Conservation (phyloP, 495 filamentous ascomycete species). For the Lasiosphaeria ovina region DNA sequence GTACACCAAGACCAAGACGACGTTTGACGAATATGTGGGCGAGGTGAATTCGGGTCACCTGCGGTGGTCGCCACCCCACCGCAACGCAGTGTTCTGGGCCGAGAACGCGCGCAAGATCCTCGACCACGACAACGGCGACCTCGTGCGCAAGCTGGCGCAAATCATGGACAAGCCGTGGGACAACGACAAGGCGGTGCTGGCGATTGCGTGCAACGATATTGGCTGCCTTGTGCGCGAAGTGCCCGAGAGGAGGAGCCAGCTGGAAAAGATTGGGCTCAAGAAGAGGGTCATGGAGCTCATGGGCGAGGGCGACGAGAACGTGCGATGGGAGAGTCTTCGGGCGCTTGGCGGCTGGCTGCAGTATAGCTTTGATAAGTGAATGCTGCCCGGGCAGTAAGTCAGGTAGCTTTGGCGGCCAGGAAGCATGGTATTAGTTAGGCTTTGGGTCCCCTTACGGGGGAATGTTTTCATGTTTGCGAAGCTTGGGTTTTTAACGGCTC, state of each 20-base stretch:
- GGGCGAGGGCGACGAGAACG: constrained; percentile 82
- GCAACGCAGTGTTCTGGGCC: constrained; percentile 85
- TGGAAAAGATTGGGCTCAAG: constrained; percentile 92
- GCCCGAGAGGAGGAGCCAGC: constrained; percentile 74
- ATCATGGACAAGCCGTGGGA: constrained; percentile 86
- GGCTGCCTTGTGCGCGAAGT: constrained; percentile 86
- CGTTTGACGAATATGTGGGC: constrained; percentile 91
- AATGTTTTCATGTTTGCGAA: neutral
- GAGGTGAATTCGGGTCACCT: constrained; percentile 88
- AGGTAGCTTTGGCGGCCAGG: too few relatives aligned
- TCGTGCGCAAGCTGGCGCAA: constrained; percentile 80
- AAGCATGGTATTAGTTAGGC: too few relatives aligned
- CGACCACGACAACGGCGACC: constrained; percentile 74
- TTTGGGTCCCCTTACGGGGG: too few relatives aligned
- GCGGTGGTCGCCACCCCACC: constrained; percentile 93
- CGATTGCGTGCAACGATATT: constrained; percentile 94
- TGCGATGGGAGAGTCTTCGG: constrained; percentile 92
- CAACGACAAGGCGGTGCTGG: constrained; percentile 90
- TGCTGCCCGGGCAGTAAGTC: neutral
- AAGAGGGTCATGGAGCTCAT: constrained; percentile 92
- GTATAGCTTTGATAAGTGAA: constrained; percentile 72
- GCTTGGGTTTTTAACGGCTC: constrained; percentile 2
- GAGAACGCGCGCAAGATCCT: constrained; percentile 93
- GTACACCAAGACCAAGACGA: constrained; percentile 95
- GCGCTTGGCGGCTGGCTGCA: constrained; percentile 92